Evolutionary conservation across 768 basidiomycete genomes (phyloP).

Genomic region (Kwoniella sp.): DNA sequence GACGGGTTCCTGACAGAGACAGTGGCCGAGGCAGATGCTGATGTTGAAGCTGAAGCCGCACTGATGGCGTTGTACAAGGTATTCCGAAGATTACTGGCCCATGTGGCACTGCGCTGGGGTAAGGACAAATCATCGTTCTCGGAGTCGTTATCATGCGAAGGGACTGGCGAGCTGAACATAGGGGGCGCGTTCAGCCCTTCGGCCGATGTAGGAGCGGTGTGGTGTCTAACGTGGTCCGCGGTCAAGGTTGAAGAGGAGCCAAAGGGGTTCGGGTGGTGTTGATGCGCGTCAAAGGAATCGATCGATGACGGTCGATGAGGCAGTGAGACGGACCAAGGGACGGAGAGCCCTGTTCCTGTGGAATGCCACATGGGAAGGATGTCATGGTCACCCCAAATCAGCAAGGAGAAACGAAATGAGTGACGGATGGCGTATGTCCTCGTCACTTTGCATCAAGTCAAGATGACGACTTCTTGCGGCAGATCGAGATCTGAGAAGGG

Average conservation of each 20-base stretch:
- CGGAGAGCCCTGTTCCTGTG: constrained; percentile 16
- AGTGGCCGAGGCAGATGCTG: background rate
- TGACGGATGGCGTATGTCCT: too few species aligned
- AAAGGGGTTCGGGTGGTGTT: constrained; percentile 15
- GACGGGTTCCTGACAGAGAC: background rate
- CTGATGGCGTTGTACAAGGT: constrained; percentile 45
- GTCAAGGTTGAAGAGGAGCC: constrained; percentile 14
- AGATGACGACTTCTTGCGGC: too few species aligned
- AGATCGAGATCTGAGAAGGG: too few species aligned
- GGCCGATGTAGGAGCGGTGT: too few species aligned
- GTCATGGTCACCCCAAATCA: too few species aligned
- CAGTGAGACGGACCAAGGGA: constrained; percentile 18
- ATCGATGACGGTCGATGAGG: constrained; percentile 22
- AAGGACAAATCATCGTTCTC: constrained; percentile 1
- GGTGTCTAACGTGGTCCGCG: background rate
- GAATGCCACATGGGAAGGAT: background rate
- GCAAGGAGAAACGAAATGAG: too few species aligned
- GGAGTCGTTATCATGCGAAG: background rate
- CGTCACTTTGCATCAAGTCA: too few species aligned
- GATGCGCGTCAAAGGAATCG: constrained; percentile 14
- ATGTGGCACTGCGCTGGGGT: constrained; percentile 36
- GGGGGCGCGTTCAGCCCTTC: background rate
- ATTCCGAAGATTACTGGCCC: constrained; percentile 43
- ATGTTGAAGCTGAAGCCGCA: constrained; percentile 23
- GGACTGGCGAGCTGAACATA: constrained; percentile 12